These are phyloP conservation scores for Colletotrichum kahawae DNA, from an alignment of 2,329 filamentous ascomycete genomes.

Conservation along the genomic window DNA sequence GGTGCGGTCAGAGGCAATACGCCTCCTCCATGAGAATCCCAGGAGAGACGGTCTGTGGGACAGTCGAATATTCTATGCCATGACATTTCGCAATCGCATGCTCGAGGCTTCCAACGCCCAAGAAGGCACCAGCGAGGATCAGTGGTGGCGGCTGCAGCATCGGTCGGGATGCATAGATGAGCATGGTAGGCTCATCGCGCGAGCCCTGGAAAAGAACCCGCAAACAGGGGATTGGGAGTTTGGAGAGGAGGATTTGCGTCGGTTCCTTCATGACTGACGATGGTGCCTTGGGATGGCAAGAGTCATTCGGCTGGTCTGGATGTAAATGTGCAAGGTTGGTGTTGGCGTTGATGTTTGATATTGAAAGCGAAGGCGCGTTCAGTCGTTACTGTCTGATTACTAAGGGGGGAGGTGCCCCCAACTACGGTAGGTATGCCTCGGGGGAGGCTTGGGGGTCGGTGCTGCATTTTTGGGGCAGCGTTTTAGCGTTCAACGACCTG, in stretches of 20 bases:
- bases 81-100: conserved; percentile 18
- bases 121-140: conserved; percentile 24
- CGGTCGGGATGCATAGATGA: conserved; percentile 12
- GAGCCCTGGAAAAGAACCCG: conserved; percentile 9
- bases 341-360: not conserved
- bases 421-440: not conserved
- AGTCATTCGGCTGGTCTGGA: not conserved
- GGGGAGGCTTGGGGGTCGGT: not conserved
- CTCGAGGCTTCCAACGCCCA: conserved; percentile 25
- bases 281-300: not conserved
- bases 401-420: not conserved
- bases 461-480: not conserved
- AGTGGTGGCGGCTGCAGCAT: conserved; percentile 24
- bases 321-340: not conserved
- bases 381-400: not conserved
- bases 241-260: not conserved
- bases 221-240: conserved; percentile 7
- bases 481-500: not conserved
- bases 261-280: not conserved
- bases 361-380: not conserved
- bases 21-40: conserved; percentile 28
- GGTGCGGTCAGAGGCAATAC: conserved; percentile 29
- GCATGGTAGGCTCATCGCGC: not conserved
- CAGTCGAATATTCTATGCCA: conserved; percentile 24
- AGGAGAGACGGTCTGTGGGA: conserved; percentile 34